Evolutionary conservation across 2,329 filamentous ascomycete species (phyloP).

Genomic region (Hypoxylon sp.): DNA sequence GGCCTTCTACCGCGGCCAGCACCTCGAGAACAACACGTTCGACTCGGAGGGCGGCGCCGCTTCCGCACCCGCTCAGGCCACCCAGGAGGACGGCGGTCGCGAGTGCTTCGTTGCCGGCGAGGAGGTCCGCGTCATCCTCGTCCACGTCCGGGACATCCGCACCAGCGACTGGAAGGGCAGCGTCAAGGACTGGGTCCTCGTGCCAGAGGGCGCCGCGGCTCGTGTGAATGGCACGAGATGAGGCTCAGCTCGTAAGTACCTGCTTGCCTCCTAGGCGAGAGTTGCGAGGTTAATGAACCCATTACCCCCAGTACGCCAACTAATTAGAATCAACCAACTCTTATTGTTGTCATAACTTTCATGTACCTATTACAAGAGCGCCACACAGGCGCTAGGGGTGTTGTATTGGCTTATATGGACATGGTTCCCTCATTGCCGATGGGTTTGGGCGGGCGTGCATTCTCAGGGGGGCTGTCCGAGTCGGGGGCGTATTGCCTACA

Average conservation of each 20-base stretch:
- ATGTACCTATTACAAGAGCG: neutral
- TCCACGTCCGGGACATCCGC: slow-evolving; percentile 82
- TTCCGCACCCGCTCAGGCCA: slow-evolving; percentile 47
- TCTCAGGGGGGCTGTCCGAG: neutral
- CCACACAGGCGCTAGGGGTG: neutral
- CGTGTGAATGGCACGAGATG: slow-evolving; percentile 53
- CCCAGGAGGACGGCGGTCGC: slow-evolving; percentile 59
- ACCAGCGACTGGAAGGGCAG: slow-evolving; percentile 97
- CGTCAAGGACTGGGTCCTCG: slow-evolving; percentile 77
- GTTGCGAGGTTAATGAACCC: neutral
- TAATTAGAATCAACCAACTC: neutral
- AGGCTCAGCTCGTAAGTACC: neutral
- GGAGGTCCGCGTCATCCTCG: slow-evolving; percentile 86
- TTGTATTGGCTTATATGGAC: neutral
- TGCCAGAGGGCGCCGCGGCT: slow-evolving; percentile 40
- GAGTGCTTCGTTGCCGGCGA: slow-evolving; percentile 79
- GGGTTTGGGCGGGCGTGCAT: neutral
- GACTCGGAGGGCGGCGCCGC: slow-evolving; percentile 62
- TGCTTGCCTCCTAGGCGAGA: neutral
- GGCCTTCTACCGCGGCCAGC: slow-evolving; percentile 79
- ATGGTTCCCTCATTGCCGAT: too few relatives aligned
- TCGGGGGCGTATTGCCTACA: neutral
- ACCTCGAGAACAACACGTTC: slow-evolving; percentile 93
- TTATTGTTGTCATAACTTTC: neutral
- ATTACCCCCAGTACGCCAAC: neutral